These are phyloP conservation scores for Sporothrix dimorphospora DNA, from an alignment of 2,329 filamentous ascomycete species.

Conservation along the genomic window DNA sequence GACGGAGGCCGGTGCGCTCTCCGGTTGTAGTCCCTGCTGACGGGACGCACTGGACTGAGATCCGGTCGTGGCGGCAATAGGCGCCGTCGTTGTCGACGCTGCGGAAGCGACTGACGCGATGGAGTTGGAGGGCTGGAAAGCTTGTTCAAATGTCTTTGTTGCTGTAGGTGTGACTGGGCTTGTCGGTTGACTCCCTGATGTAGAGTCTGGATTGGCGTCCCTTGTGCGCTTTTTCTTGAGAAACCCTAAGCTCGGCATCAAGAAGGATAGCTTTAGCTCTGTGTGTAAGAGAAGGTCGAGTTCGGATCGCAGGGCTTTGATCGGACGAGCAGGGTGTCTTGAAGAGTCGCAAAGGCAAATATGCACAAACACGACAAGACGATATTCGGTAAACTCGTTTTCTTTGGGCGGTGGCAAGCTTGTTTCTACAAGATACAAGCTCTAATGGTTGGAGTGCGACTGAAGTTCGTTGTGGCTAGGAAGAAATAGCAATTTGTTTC, in stretches of 20 bases:
- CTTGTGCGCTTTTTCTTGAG: conserved; percentile 99
- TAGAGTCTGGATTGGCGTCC: conserved; percentile 76
- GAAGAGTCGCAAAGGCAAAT: not conserved
- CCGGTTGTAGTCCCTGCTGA: conserved; percentile 36
- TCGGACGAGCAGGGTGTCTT: not conserved
- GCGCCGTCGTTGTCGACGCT: conserved; percentile 27
- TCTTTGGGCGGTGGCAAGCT: not conserved
- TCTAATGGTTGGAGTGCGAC: not conserved
- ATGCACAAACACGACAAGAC: not conserved
- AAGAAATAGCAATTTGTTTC: not conserved
- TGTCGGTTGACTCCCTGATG: conserved; percentile 66
- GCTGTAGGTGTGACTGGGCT: conserved; percentile 65
- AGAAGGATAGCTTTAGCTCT: conserved; percentile 30
- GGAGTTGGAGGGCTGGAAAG: conserved; percentile 42
- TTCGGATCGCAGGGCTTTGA: conserved; percentile 5
- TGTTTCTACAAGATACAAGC: not conserved
- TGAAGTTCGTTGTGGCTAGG: not conserved
- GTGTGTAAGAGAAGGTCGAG: conserved; percentile 7
- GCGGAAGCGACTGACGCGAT: conserved; percentile 28
- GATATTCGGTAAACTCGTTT: not conserved
- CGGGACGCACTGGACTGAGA: conserved; percentile 23
- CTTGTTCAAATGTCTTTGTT: conserved; percentile 55
- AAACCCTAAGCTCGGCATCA: conserved; percentile 93
- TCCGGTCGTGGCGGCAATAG: conserved; percentile 29
- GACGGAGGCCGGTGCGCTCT: conserved; percentile 38